Conservation (phyloP, 192 early-diverging fungal species). For the Bifiguratus adelaidae region DNA sequence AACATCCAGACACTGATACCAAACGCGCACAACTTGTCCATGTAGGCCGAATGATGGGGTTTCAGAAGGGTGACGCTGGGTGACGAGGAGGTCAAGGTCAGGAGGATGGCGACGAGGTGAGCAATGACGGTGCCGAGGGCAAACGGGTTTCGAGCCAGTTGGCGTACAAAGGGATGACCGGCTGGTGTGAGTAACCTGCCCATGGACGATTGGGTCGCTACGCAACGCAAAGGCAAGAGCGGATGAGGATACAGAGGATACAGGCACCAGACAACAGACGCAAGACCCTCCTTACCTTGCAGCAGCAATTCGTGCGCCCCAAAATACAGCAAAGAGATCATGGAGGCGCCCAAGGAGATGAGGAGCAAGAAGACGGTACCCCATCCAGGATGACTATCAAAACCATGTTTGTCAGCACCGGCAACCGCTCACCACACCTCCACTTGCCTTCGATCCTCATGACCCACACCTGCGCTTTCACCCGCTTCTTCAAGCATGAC, state of each 20-base stretch:
- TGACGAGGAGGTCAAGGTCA: slow-evolving; percentile 8
- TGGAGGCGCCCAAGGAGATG: background rate
- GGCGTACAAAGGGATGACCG: slow-evolving; percentile 11
- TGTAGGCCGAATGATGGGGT: slow-evolving; percentile 11
- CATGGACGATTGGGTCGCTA: background rate
- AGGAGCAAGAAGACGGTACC: background rate
- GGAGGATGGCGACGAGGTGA: slow-evolving; percentile 10
- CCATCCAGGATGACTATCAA: too few relatives aligned
- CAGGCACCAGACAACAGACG: background rate
- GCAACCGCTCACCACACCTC: too few relatives aligned
- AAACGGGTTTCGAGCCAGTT: slow-evolving; percentile 27
- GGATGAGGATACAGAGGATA: background rate
- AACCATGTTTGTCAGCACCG: too few relatives aligned
- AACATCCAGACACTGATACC: slow-evolving; percentile 34
- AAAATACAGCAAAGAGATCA: background rate
- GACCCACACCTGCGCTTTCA: background rate
- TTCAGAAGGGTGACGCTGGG: too few relatives aligned
- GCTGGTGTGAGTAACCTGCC: background rate
- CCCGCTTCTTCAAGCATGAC: slow-evolving; percentile 28
- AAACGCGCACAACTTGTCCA: slow-evolving; percentile 36
- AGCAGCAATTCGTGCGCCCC: background rate
- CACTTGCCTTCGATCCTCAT: too few relatives aligned
- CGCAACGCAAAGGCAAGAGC: background rate
- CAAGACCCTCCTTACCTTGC: background rate
- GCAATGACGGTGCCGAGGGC: slow-evolving; percentile 21